Evolutionary conservation across 2,329 filamentous ascomycete genomes (phyloP).

Genomic region (Bipolaris sorokiniana): DNA sequence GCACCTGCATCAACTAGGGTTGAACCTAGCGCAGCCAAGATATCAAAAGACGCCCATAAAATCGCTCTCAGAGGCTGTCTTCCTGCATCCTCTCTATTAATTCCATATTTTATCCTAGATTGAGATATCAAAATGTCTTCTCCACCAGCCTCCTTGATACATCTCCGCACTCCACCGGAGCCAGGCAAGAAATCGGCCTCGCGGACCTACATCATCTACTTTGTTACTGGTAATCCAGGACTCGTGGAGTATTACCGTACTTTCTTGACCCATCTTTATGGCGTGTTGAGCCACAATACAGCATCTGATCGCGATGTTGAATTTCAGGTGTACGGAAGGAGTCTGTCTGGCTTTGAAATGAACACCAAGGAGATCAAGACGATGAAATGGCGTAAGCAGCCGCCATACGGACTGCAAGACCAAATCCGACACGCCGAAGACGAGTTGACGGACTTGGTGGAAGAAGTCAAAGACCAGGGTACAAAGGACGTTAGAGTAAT

Average conservation of each 20-base stretch:
- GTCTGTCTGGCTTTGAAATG: constrained; percentile 54
- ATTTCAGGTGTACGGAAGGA: constrained; percentile 51
- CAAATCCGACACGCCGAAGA: constrained; percentile 58
- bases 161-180: constrained; percentile 31
- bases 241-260: constrained; percentile 74
- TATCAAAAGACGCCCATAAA: constrained; percentile 19
- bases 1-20: constrained; percentile 1
- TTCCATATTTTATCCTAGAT: not conserved
- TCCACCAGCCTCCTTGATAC: constrained; percentile 30
- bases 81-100: not conserved
- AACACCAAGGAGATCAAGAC: constrained; percentile 27
- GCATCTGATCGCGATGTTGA: constrained; percentile 23
- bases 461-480: constrained; percentile 27
- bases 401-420: constrained; percentile 54
- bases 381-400: constrained; percentile 29
- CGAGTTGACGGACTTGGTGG: constrained; percentile 51
- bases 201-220: constrained; percentile 65
- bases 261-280: constrained; percentile 67
- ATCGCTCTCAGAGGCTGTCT: constrained; percentile 9
- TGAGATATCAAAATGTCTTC: constrained; percentile 12
- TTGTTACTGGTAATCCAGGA: constrained; percentile 79
- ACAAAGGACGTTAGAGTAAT: constrained; percentile 41
- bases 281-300: constrained; percentile 55
- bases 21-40: constrained; percentile 19
- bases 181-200: constrained; percentile 27